Conservation (phyloP, 2,329 filamentous ascomycete genomes). For the Akanthomyces muscarius region DNA sequence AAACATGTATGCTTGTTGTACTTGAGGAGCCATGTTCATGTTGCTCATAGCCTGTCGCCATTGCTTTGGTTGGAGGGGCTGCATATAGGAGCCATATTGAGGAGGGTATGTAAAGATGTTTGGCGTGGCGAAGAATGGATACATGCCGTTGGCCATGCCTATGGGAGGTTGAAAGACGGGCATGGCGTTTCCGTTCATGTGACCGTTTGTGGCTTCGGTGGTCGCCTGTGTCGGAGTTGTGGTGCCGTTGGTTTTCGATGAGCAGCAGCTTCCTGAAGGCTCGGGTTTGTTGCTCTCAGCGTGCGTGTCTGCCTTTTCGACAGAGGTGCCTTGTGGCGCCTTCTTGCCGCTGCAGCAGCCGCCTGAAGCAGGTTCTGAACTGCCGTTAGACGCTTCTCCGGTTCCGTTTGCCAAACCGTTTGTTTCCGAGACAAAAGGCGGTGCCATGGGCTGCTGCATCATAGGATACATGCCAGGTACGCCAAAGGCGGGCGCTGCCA, state of each 20-base stretch:
- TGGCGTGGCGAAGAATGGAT: slow-evolving; percentile 39
- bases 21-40: slow-evolving; percentile 35
- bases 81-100: slow-evolving; percentile 51
- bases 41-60: slow-evolving; percentile 47
- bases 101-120: slow-evolving; percentile 51
- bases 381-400: slow-evolving; percentile 17
- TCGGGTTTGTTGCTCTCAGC: slow-evolving; percentile 20
- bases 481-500: slow-evolving; percentile 25
- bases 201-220: slow-evolving; percentile 27
- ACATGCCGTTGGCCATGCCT: slow-evolving; percentile 37
- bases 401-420: slow-evolving; percentile 25
- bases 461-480: slow-evolving; percentile 30
- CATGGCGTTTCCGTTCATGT: slow-evolving; percentile 25
- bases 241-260: slow-evolving; percentile 25
- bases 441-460: slow-evolving; percentile 29
- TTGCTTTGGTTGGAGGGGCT: slow-evolving; percentile 51
- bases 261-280: slow-evolving; percentile 34
- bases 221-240: slow-evolving; percentile 11
- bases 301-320: neutral
- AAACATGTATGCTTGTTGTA: slow-evolving; percentile 25
- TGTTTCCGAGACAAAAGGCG: slow-evolving; percentile 23
- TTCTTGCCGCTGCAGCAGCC: slow-evolving; percentile 25
- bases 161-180: slow-evolving; percentile 34
- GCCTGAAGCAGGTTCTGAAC: slow-evolving; percentile 15
- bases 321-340: slow-evolving; percentile 1